Evolutionary conservation across 768 basidiomycete genomes (phyloP).

Genomic region (Suillus sp.): DNA sequence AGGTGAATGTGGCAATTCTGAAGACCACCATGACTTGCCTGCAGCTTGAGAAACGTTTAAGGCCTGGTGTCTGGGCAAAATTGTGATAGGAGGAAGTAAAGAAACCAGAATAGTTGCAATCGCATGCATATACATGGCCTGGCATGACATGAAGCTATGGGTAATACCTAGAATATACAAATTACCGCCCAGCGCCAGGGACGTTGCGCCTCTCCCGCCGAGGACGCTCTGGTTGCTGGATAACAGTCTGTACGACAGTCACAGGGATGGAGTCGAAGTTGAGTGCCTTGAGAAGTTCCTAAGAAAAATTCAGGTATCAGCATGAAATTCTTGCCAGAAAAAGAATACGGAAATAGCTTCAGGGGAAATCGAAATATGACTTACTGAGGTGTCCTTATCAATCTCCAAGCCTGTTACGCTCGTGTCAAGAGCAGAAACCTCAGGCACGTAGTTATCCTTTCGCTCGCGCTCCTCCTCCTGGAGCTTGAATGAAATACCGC

Average conservation of each 20-base stretch:
- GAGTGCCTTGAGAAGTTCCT: conserved; percentile 88
- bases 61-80: background rate
- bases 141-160: conserved; percentile 15
- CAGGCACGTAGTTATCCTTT: conserved; percentile 99
- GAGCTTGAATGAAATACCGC: conserved; percentile 99
- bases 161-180: conserved; percentile 13
- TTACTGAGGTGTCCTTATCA: conserved; percentile 91
- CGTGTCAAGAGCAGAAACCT: conserved; percentile 93
- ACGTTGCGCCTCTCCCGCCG: conserved; percentile 79
- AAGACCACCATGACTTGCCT: background rate
- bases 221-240: conserved; percentile 69
- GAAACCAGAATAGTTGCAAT: background rate
- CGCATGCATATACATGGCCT: conserved; percentile 20
- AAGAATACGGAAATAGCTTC: background rate
- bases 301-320: conserved; percentile 2
- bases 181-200: conserved; percentile 72
- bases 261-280: conserved; percentile 89
- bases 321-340: background rate
- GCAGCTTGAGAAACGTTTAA: background rate
- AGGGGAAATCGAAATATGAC: conserved; percentile 27
- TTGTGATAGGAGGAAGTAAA: conserved; percentile 5
- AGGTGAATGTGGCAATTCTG: background rate
- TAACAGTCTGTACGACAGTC: conserved; percentile 64
- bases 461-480: conserved; percentile 99
- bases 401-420: conserved; percentile 75